phyloP scores from a whole-genome alignment of 2,329 filamentous ascomycete genomes.

The Penicillium sp. region DNA sequence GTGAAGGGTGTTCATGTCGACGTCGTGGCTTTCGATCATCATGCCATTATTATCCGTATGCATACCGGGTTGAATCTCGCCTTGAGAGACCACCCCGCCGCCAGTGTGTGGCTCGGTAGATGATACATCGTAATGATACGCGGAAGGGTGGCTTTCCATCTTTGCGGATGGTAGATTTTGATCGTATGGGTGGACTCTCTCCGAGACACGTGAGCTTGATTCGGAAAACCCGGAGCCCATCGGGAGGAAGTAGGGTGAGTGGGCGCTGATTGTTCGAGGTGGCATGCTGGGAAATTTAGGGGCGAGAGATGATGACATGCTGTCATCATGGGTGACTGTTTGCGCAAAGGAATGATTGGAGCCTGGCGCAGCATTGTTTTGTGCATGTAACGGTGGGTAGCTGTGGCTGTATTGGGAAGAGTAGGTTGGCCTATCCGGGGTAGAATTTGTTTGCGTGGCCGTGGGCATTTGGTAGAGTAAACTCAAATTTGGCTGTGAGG shows the following conservation, averaged over 20 bases:
- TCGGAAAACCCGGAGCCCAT: constrained; percentile 47
- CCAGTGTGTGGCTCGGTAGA: constrained; percentile 15
- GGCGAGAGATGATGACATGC: constrained; percentile 19
- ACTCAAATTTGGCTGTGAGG: constrained; percentile 77
- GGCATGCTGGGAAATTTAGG: constrained; percentile 36
- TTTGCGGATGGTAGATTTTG: constrained; percentile 18
- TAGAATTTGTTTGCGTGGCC: constrained; percentile 19
- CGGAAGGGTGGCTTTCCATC: constrained; percentile 19
- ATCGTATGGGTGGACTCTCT: constrained; percentile 27
- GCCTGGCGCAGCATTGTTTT: constrained; percentile 18
- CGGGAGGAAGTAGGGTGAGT: constrained; percentile 45
- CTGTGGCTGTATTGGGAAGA: constrained; percentile 33
- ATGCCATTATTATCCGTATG: constrained; percentile 43
- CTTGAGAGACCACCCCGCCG: constrained; percentile 16
- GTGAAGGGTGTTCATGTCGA: constrained; percentile 66
- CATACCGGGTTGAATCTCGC: constrained; percentile 19
- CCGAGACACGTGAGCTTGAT: constrained; percentile 17
- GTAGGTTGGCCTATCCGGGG: constrained; percentile 28
- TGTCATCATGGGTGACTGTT: constrained; percentile 27
- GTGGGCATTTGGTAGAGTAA: constrained; percentile 69
- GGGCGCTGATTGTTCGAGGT: constrained; percentile 38
- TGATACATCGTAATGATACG: constrained; percentile 25
- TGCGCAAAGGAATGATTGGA: constrained; percentile 27
- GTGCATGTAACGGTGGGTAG: constrained; percentile 25
- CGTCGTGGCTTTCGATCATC: constrained; percentile 73